Evolutionary conservation across 768 basidiomycete species (phyloP), one percentile per base, ranked within the genome.

Genomic region (Tephrocybe rancida): DNA sequence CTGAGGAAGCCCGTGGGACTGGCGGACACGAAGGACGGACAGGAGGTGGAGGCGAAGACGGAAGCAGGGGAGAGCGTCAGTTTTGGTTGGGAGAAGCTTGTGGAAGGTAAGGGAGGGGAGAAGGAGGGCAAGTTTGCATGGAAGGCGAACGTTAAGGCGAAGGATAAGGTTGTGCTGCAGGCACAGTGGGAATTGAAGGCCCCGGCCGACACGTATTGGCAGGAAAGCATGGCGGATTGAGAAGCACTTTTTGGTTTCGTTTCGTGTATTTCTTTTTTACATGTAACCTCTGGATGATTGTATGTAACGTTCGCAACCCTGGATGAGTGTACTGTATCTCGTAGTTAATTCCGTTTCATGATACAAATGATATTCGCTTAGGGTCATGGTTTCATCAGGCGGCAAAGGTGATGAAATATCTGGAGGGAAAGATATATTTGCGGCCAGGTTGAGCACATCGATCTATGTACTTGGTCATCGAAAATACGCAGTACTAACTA

Each of bases 121-220:
- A 79, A 80, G 67, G 78, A 83, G 41, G 85, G 85, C 1, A 72
- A 71, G 52, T 79, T 80, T 60, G 81, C 83, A 63, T 86, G 83
- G 83, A 69, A 66, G 52, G 71, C 75, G 65, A 72, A 65, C 22
- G 65, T 84, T 26, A 73, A 67, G 6, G 72, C 70, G 14, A 78
- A 76, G 13, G 70, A 68, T 50, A 75, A 74, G 59, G 65, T 79
- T 16, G 64, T 63, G 10, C 58, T 86, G 16, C 71, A 77, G 47
- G 72, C 79, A 1, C 69, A 77, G 54, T 86, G 82, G 78, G 83
- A 84, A 53, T 70, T 83, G 43, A 80, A 74, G 59, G 74, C 70
- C 0, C 74, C 78, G 2, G 61, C 64, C 6, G 70, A 71, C 26
- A 57, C 63, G 7, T 41, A 47, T 22, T 70, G 69, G 69, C 57